Evolutionary conservation across 208 protist genomes (phyloP), one percentile per base, ranked within the genome.

Genomic region (Jaenimonas drosophilae): DNA sequence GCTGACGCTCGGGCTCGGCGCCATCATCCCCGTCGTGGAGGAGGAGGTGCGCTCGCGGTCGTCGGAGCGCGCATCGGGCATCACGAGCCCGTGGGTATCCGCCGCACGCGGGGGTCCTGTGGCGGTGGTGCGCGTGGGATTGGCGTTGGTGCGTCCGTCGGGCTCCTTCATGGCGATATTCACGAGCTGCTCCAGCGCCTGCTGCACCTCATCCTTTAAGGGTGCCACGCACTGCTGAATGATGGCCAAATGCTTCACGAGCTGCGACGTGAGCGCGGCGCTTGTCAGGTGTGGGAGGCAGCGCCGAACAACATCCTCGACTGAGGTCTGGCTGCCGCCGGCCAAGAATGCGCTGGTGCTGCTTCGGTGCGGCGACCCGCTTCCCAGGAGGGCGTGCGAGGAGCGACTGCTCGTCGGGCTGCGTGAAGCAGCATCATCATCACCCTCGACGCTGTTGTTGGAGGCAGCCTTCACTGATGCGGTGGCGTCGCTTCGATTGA

Each of bases 291-390:
- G 62, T 14, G 76, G 70, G 41, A 94, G 49, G 44, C 78, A 88
- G 23, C 76, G 80, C 29, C 67, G 64, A 0, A 91, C 68, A 27
- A 91, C 54, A 38, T 77, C 68, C 46, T 78, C 78, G 19, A 86
- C 32, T 16, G 52, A 34, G 9, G 30, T 14, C 30, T 34, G 30
- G 30, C 9, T 14, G 30, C 30, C 14, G 30, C 30, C 30, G 30
- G 9, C 16, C 16, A 6, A 20, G 16, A 42, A 11, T 16, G 31
- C 31, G 37, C 37, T 42, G 19, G 16, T 42, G 37, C 37, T 21
- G 23, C 37, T 42, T 11, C 37, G 37, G 23, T 20, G 14, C 6
- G 16, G n/a, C n/a, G n/a, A n/a, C n/a, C n/a, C n/a, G n/a, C n/a
- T n/a, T n/a, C n/a, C 14, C 9, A n/a, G 30, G 30, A n/a, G 30